phyloP scores from a whole-genome alignment of 2,329 filamentous ascomycete genomes.

The Neofusicoccum sp. region DNA sequence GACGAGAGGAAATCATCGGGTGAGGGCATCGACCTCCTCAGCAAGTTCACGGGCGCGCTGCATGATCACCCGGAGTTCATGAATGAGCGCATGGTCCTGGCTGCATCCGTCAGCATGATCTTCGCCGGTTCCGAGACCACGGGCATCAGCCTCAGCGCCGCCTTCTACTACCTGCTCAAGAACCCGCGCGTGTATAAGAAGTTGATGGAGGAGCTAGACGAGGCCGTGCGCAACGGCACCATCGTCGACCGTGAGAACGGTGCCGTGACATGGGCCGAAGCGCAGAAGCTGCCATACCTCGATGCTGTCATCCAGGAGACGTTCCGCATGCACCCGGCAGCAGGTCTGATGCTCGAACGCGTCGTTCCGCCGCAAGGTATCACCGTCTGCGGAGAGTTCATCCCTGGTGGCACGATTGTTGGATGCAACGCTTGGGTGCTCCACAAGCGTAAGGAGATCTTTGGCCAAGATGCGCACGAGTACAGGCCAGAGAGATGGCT shows the following conservation, averaged over 20 bases:
- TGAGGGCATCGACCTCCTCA: constrained; percentile 62
- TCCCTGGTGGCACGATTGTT: constrained; percentile 72
- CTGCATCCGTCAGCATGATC: constrained; percentile 71
- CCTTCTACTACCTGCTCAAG: constrained; percentile 75
- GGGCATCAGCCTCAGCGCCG: constrained; percentile 69
- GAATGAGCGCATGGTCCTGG: constrained; percentile 68
- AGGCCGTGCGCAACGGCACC: constrained; percentile 54
- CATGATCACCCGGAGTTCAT: constrained; percentile 71
- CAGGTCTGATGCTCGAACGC: constrained; percentile 72
- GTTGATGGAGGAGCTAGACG: constrained; percentile 65
- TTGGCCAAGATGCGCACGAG: constrained; percentile 66
- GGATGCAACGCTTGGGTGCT: constrained; percentile 77
- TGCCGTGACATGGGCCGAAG: constrained; percentile 70
- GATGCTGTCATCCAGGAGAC: constrained; percentile 79
- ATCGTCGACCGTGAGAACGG: constrained; percentile 51
- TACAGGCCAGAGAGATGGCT: constrained; percentile 72
- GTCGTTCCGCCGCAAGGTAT: constrained; percentile 67
- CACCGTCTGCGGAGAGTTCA: constrained; percentile 63
- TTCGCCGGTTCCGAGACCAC: constrained; percentile 80
- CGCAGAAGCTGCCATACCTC: constrained; percentile 72
- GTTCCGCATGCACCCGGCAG: constrained; percentile 74
- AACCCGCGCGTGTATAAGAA: constrained; percentile 59
- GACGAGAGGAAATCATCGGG: constrained; percentile 17
- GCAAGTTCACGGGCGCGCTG: constrained; percentile 71
- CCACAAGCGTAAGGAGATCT: constrained; percentile 68